phyloP scores from a whole-genome alignment of 1,139 yeast species.

The Blastobotrys proliferans region DNA sequence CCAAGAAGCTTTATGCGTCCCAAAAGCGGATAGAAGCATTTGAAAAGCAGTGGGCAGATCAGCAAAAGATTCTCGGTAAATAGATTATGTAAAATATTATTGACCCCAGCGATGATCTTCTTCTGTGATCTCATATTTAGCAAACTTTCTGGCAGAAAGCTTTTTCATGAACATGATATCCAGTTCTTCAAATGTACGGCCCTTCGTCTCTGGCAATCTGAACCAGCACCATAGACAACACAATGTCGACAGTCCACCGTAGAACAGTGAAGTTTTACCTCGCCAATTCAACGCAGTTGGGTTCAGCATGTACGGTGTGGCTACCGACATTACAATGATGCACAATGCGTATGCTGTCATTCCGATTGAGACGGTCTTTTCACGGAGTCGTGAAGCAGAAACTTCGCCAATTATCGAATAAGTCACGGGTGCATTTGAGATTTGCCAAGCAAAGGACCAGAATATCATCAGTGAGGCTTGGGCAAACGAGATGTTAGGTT shows the following conservation, averaged over 20 bases:
- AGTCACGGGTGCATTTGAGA: conserved; percentile 53
- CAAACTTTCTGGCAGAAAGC: conserved; percentile 20
- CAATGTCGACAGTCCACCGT: conserved; percentile 51
- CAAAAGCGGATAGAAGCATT: conserved; percentile 42
- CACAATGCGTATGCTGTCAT: conserved; percentile 46
- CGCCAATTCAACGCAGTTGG: conserved; percentile 53
- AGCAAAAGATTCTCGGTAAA: conserved; percentile 20
- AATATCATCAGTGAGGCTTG: conserved; percentile 14
- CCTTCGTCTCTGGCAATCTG: conserved; percentile 56
- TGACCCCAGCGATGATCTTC: too few species aligned
- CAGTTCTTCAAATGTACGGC: conserved; percentile 56
- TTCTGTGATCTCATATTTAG: too few species aligned
- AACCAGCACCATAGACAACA: conserved; percentile 45
- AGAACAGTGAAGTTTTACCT: conserved; percentile 53
- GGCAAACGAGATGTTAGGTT: conserved; percentile 11
- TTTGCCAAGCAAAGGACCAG: conserved; percentile 40
- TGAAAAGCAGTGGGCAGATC: conserved; percentile 33
- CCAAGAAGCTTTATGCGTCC: conserved; percentile 53
- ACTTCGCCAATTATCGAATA: conserved; percentile 54
- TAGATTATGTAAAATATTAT: background rate
- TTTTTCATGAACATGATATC: conserved; percentile 35
- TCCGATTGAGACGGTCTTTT: conserved; percentile 51
- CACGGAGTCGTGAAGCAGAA: conserved; percentile 50
- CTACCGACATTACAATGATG: conserved; percentile 41
- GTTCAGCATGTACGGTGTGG: conserved; percentile 53